phyloP scores from a whole-genome alignment of 2,329 filamentous ascomycete species.

The Pseudodiploospora longispora region DNA sequence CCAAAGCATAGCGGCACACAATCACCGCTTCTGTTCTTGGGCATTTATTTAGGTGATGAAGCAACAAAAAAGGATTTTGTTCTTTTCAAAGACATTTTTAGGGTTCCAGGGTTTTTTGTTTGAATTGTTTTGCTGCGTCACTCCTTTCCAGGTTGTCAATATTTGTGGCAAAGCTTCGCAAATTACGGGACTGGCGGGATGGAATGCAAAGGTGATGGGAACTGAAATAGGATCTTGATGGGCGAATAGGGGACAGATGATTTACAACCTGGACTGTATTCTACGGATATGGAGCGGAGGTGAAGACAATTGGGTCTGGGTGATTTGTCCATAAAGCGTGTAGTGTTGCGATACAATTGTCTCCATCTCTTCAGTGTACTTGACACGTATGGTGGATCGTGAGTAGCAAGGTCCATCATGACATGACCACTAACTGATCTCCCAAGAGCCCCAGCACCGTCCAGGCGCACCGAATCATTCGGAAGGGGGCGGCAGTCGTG shows the following conservation, averaged over 20 bases:
- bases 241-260: slow-evolving; percentile 7
- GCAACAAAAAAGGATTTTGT: slow-evolving; percentile 6
- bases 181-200: slow-evolving; percentile 2
- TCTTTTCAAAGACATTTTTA: slow-evolving; percentile 3
- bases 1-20: slow-evolving; percentile 2
- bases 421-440: too few species aligned
- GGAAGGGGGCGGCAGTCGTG: too few species aligned
- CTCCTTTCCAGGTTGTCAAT: slow-evolving; percentile 5
- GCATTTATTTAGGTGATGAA: slow-evolving; percentile 4
- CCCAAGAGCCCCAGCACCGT: too few species aligned
- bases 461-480: too few species aligned
- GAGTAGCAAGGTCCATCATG: too few species aligned
- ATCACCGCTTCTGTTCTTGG: background rate
- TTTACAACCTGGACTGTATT: slow-evolving; percentile 10
- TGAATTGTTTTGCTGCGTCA: slow-evolving; percentile 6
- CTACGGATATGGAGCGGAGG: slow-evolving; percentile 7
- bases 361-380: too few species aligned
- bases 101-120: slow-evolving; percentile 5
- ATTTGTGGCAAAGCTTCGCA: background rate
- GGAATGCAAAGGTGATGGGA: background rate
- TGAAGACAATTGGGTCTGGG: slow-evolving; percentile 5
- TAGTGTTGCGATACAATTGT: slow-evolving; percentile 3
- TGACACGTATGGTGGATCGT: too few species aligned
- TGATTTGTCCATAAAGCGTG: slow-evolving; percentile 6
- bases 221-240: slow-evolving; percentile 3